Percentiles rank a stretch among this genome's conserved stretches.
Conservation (phyloP, 352 stramenopile species). For the Globisporangium abappressorium region DNA sequence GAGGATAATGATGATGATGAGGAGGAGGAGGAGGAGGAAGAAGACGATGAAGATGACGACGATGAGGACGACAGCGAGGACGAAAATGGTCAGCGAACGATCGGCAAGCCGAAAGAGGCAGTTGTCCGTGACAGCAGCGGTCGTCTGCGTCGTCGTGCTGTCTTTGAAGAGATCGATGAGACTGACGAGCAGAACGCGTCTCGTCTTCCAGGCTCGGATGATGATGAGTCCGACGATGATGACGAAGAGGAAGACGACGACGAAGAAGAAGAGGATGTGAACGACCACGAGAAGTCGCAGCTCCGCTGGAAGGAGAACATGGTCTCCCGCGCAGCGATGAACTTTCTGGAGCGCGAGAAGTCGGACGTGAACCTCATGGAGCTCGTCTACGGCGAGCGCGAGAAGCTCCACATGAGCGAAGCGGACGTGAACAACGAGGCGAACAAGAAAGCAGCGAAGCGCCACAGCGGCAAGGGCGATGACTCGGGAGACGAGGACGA, state of each 20-base stretch:
- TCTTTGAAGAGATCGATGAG: slow-evolving; percentile 62
- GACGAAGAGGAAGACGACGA: slow-evolving; percentile 43
- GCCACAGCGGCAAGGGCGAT: slow-evolving; percentile 11
- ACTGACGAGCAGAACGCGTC: slow-evolving; percentile 18
- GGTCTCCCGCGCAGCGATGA: slow-evolving; percentile 76
- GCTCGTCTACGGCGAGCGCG: slow-evolving; percentile 84
- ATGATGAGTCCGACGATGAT: slow-evolving; percentile 43
- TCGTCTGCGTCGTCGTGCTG: slow-evolving; percentile 69
- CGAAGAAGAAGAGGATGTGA: slow-evolving; percentile 30
- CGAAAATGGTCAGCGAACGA: slow-evolving; percentile 30
- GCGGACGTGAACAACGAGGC: slow-evolving; percentile 56
- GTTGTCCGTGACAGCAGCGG: slow-evolving; percentile 68
- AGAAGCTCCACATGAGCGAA: slow-evolving; percentile 83
- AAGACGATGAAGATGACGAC: slow-evolving; percentile 31
- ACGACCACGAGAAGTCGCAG: slow-evolving; percentile 59
- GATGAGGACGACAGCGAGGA: slow-evolving; percentile 55
- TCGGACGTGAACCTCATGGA: slow-evolving; percentile 89
- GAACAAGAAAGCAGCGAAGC: slow-evolving; percentile 27
- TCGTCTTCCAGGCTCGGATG: slow-evolving; percentile 20
- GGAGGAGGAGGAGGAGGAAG: slow-evolving; percentile 45
- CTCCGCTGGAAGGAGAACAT: slow-evolving; percentile 87
- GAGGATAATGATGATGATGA: slow-evolving; percentile 53
- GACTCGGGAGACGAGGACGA: slow-evolving; percentile 45
- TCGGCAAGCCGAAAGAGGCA: slow-evolving; percentile 63
- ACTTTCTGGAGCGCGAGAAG: slow-evolving; percentile 83